Base-by-base conservation (phyloP, 2,329 filamentous ascomycete genomes). In the Colletotrichum tamarilloi region DNA sequence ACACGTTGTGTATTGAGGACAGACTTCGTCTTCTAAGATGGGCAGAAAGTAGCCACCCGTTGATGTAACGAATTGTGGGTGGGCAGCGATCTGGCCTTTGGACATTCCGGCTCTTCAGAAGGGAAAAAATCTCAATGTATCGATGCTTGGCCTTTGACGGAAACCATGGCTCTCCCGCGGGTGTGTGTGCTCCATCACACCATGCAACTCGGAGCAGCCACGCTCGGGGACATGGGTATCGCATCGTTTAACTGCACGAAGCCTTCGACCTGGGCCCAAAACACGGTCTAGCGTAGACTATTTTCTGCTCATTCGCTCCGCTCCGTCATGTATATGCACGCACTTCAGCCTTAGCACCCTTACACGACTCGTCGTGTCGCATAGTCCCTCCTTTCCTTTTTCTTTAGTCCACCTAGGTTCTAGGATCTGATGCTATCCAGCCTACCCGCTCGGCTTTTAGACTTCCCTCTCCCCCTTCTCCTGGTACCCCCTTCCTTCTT, bases 341-440 rank as follows among this genome's bases (percentile, higher is more conserved):
- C 67, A 57, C 52, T 71, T 68, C 71, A 71, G 71, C 71, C 67
- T 71, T 70, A 66, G 67, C 62, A 73, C 71, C 56, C 56, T 52
- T n/a, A 26, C 70, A 65, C 67, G 67, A 69, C 60, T 70, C 60
- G 49, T 73, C 71, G 35, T 35, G 71, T 73, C 49, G 56, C 71
- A 73, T 71, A 56, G 56, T 73, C 56, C 70, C 56, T 64, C 70
- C 59, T 70, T 73, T 71, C 62, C 56, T 66, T 71, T 62, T 73
- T 62, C 26, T 58, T 52, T 56, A n/a, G 67, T 62, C 55, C 46
- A 30, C 35, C 38, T 22, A 22, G 56, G 28, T 66, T 16, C 62
- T 57, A 26, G 56, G 28, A 73, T n/a, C 62, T 57, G 49, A 73
- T 62, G 67, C 71, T 60, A 66, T 57, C 26, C 30, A 60, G 46